Evolutionary conservation across 116 monocot species (phyloP).

Genomic region (Phalaenopsis hybrid): DNA sequence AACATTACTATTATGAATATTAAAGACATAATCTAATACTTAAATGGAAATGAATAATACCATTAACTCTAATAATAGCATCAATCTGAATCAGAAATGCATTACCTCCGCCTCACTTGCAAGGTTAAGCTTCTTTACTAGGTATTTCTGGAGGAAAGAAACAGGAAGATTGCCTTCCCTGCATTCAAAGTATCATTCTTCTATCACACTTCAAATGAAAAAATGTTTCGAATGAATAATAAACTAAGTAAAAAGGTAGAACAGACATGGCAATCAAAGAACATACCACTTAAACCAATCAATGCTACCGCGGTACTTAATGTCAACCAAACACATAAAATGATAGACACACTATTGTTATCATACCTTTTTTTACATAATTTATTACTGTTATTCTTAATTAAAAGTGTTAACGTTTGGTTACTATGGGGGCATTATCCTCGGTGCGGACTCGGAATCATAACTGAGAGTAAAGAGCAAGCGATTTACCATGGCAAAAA

Average conservation of each 20-base stretch:
- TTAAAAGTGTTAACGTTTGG: not conserved
- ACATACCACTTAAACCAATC: not conserved
- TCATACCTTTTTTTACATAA: not conserved
- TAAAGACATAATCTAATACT: no score
- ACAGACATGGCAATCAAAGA: not conserved
- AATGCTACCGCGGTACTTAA: not conserved
- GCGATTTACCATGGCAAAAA: no score
- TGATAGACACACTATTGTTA: not conserved
- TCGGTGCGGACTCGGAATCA: no score
- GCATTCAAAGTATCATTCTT: conserved; percentile 8
- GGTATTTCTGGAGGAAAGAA: conserved; percentile 35
- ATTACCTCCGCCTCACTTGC: conserved; percentile 29
- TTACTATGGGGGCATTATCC: no score
- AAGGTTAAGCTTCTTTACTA: conserved; percentile 26
- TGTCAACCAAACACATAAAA: not conserved
- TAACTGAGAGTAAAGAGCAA: no score
- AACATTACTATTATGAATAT: no score
- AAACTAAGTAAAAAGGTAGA: not conserved
- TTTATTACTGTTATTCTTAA: not conserved
- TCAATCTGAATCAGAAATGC: not conserved
- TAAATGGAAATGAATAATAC: no score
- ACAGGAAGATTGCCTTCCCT: conserved; percentile 27
- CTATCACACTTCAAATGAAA: not conserved
- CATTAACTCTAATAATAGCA: not conserved
- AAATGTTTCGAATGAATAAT: not conserved